Conservation (phyloP, 495 filamentous ascomycete genomes). For the Jackrogersella minutella region DNA sequence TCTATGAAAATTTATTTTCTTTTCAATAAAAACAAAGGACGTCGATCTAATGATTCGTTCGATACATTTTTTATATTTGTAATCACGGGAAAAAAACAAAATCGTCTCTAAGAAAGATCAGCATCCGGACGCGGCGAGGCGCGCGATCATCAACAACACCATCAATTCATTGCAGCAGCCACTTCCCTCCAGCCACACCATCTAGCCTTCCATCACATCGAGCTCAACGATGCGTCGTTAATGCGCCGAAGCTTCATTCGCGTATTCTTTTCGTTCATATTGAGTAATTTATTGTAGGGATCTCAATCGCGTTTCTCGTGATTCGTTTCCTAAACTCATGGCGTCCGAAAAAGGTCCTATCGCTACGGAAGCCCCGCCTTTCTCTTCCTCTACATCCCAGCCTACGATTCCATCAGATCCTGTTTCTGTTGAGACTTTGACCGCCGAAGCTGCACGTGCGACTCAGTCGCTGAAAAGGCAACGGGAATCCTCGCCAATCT, state of each 20-base stretch:
- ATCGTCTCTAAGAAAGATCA: constrained; percentile 22
- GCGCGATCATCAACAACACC: constrained; percentile 45
- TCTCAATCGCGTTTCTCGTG: constrained; percentile 30
- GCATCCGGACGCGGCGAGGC: constrained; percentile 32
- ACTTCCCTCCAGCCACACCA: constrained; percentile 62
- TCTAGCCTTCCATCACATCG: constrained; percentile 45
- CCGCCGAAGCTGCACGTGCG: constrained; percentile 44
- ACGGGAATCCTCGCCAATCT: constrained; percentile 56
- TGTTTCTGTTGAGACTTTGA: constrained; percentile 45
- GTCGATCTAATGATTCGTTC: not conserved
- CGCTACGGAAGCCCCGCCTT: constrained; percentile 55
- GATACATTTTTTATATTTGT: constrained; percentile 11
- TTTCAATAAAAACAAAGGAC: not conserved
- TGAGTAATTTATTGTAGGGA: constrained; percentile 33
- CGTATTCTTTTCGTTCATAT: constrained; percentile 30
- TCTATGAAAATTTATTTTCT: not conserved
- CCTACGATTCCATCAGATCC: constrained; percentile 36
- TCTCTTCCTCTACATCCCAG: constrained; percentile 46
- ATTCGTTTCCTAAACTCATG: constrained; percentile 45
- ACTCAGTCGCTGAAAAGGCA: constrained; percentile 58
- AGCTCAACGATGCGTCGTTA: constrained; percentile 52
- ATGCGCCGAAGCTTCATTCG: constrained; percentile 46
- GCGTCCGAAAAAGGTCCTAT: constrained; percentile 55
- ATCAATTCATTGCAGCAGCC: constrained; percentile 47
- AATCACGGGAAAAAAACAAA: constrained; percentile 12